A percentile compares a stretch with the other conserved stretches of the same genome.
Evolutionary conservation across 148 eudicot species (phyloP).

Genomic region (Pouteria glomerata): DNA sequence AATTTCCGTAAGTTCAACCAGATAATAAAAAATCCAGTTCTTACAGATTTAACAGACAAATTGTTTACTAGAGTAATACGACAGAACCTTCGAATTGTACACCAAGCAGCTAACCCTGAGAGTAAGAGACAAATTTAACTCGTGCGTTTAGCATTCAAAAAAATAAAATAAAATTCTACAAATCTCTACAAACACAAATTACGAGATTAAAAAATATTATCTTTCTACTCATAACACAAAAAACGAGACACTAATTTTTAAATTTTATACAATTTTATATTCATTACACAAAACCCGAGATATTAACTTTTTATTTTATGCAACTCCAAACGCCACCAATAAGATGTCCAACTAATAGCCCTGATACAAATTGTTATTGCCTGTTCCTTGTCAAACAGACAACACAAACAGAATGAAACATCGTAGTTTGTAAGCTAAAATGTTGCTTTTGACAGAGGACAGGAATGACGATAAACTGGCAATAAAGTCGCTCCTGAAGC

Average conservation of each 20-base stretch:
- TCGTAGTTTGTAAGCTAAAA: not conserved
- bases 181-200: not conserved
- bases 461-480: too few relatives aligned
- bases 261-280: too few relatives aligned
- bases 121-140: too few relatives aligned
- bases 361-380: not conserved
- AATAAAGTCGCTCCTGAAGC: not conserved
- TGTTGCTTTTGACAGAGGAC: not conserved
- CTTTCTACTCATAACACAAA: too few relatives aligned
- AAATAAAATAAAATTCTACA: too few relatives aligned
- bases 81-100: not conserved
- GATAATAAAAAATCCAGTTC: not conserved
- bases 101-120: not conserved
- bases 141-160: too few relatives aligned
- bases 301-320: too few relatives aligned
- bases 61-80: not conserved
- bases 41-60: not conserved
- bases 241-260: too few relatives aligned
- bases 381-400: not conserved
- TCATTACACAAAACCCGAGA: too few relatives aligned
- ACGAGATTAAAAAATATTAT: too few relatives aligned
- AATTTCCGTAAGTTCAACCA: not conserved
- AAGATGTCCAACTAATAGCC: not conserved
- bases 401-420: conserved; percentile 8
- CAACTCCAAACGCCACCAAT: too few relatives aligned